Base-by-base conservation (phyloP, 495 filamentous ascomycete genomes). In the Usnea hakonensis region DNA sequence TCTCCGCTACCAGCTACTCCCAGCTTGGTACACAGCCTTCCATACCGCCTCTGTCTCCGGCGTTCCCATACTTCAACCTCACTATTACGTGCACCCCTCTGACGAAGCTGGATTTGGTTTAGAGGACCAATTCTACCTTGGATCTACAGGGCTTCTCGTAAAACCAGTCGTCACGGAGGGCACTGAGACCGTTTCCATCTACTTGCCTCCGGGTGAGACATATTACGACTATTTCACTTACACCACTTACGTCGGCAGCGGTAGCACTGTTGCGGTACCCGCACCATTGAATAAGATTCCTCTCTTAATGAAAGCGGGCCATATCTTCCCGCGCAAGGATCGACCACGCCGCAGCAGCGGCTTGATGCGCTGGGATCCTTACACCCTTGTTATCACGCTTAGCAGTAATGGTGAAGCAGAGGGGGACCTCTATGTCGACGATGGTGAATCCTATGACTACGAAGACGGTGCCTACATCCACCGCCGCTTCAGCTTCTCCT, bases 161-260 rank as follows among this genome's bases (percentile, higher is more conserved):
- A 96, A 96, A 75, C 94, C 94, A 0, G 86, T 97, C 10, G 86
- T 90, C 11, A 79, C 83, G 32, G 84, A 96, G 74, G 86, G 83
- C 62, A 83, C 87, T 17, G 81, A 81, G 19, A 83, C 80, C n/a
- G 83, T 85, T 0, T 85, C 90, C 38, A 83, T 98, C 57, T 97
- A 95, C 72, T 79, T 97, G 54, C 85, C 92, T 6, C 90, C 96
- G 64, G 82, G 86, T 64, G 87, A 90, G 70, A 81, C 86, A 60
- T 98, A 98, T 78, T 97, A 90, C 69, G 89, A 97, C 72, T 97
- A 98, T 75, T 94, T 92, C 70, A 87, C 88, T 66, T 96, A 88
- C 74, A 84, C 85, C 26, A 75, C 83, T 46, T 85, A 94, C 71
- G 75, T 84, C 21, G 88, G 88, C 0, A 71, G 81, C 13, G 87